Percentiles rank a stretch among this genome's conserved stretches.
These are phyloP conservation scores for Hypoxylon subgilvum DNA, from an alignment of 495 filamentous ascomycete species.

Conservation along the genomic window DNA sequence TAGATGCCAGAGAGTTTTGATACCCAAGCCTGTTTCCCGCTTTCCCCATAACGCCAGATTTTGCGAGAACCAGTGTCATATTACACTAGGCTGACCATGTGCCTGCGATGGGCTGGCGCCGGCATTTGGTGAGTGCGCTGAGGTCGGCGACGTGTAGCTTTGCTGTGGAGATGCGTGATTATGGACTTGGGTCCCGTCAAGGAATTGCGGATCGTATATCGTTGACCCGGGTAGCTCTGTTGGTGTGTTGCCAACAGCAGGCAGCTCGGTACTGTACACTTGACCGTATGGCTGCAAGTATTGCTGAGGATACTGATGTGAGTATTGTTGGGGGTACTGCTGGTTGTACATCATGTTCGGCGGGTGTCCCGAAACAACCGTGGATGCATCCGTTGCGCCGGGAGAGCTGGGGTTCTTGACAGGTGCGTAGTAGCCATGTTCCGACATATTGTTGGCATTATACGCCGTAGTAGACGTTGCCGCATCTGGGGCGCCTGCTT, in stretches of 20 bases:
- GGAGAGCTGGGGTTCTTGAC: conserved; percentile 30
- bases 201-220: conserved; percentile 25
- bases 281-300: conserved; percentile 27
- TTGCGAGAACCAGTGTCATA: background rate
- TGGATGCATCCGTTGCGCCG: conserved; percentile 20
- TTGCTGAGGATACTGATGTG: conserved; percentile 31
- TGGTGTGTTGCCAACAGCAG: conserved; percentile 20
- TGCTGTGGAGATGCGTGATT: conserved; percentile 6
- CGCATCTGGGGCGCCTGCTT: conserved; percentile 13
- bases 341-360: conserved; percentile 23
- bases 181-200: conserved; percentile 26
- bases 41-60: conserved; percentile 3
- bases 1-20: background rate
- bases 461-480: conserved; percentile 5
- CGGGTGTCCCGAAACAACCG: conserved; percentile 1
- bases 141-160: conserved; percentile 1
- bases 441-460: conserved; percentile 3
- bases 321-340: conserved; percentile 28
- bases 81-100: conserved; percentile 8
- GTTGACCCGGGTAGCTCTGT: conserved; percentile 35
- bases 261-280: conserved; percentile 29
- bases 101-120: background rate
- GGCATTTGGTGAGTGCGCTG: conserved; percentile 10
- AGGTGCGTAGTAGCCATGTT: conserved; percentile 34
- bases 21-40: conserved; percentile 11